Base-by-base conservation (phyloP, 2,329 filamentous ascomycete species). In the Akanthomyces dipterigenus region DNA sequence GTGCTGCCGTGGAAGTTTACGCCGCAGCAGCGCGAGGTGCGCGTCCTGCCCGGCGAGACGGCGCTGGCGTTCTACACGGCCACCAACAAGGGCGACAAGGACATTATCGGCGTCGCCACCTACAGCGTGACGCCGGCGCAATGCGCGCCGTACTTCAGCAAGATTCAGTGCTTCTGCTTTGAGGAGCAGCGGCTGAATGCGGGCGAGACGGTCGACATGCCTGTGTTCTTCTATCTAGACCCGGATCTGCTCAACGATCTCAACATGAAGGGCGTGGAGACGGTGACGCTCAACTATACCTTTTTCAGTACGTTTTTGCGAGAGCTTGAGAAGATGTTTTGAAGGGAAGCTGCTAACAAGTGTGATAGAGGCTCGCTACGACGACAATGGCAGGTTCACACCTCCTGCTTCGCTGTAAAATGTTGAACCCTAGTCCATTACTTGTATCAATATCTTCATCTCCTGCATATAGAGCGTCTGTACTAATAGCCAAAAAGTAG, bases 121-220 rank as follows among this genome's bases (percentile, higher is more conserved):
- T 99, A 99, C 77, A 96, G 91, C 71, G 96, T 99, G 34, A 97
- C 93, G 3, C 95, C 95, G 0, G 95, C 86, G 3, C 95, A 99
- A 77, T 93, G 96, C 49, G 93, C 95, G 48, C 93, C 91, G 1
- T 99, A 99, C 75, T 99, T 99, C 72, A 96, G 90, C 84, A 99
- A 99, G 83, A 99, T 99, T 50, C 95, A 99, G 76, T 99, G 95
- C 72, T 99, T 99, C 76, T 99, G 95, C 76, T 99, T 99, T 70
- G 95, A 99, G 78, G 93, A 92, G 76, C 95, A 99, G 81, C 83
- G 96, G 64, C 76, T 99, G 66, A 93, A 95, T 72, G 93, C 93
- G 6, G 93, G 93, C 49, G 96, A 99, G 81, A 95, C 92, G 49
- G 95, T 99, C 59, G 95, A 99, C 74, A 99, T 99, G 96, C 96